These are phyloP conservation scores for Fraxinus paxiana DNA, from an alignment of 305 asterid genomes.

Conservation along the genomic window DNA sequence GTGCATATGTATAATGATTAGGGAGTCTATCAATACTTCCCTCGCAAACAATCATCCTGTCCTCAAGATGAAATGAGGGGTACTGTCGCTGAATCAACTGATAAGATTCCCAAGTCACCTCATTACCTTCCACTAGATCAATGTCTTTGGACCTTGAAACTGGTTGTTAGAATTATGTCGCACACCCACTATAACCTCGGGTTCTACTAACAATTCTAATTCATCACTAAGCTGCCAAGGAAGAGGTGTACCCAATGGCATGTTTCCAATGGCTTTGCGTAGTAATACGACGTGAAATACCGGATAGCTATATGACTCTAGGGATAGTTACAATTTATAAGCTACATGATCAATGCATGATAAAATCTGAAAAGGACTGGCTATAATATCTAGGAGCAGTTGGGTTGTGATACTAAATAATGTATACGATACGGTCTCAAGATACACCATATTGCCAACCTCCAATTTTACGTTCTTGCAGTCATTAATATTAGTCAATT, in stretches of 20 bases:
- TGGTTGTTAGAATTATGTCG: neutral
- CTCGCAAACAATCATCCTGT: neutral
- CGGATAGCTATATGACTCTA: neutral
- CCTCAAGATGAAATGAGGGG: neutral
- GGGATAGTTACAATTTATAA: neutral
- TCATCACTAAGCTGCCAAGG: neutral
- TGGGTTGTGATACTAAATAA: neutral
- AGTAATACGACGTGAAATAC: neutral
- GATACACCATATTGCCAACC: neutral
- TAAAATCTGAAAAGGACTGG: neutral
- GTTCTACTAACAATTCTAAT: neutral
- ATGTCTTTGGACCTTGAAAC: neutral
- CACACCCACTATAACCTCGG: neutral
- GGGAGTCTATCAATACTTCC: neutral
- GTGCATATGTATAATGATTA: neutral
- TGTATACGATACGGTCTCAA: neutral
- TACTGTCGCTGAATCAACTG: neutral
- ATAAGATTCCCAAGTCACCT: neutral
- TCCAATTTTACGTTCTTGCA: neutral
- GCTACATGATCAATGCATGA: neutral
- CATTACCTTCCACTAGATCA: neutral
- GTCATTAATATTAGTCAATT: neutral
- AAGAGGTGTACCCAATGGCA: neutral
- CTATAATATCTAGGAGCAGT: neutral
- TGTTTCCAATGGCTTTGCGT: neutral